A percentile compares a stretch with the other conserved stretches of the same genome.
Evolutionary conservation across 2,329 filamentous ascomycete species (phyloP).

Genomic region (Fusarium nematophilum): DNA sequence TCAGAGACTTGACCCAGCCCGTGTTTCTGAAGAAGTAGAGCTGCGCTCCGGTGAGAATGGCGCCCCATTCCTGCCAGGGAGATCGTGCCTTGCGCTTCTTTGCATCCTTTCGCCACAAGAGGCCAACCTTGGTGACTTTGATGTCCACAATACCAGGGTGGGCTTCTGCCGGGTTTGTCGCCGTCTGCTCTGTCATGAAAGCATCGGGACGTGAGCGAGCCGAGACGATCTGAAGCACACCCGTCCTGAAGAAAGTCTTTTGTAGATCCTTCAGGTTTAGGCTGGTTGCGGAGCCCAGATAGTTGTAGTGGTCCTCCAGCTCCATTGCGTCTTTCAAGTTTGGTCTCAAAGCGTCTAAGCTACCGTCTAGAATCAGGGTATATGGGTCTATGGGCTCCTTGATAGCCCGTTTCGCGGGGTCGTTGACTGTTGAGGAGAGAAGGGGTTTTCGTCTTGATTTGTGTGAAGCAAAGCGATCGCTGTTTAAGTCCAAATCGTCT

Average conservation of each 20-base stretch:
- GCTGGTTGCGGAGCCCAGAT: conserved; percentile 79
- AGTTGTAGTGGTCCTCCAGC: conserved; percentile 91
- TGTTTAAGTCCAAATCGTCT: conserved; percentile 85
- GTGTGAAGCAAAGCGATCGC: conserved; percentile 76
- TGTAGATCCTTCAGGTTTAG: conserved; percentile 86
- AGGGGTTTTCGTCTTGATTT: conserved; percentile 78
- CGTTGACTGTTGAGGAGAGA: conserved; percentile 69
- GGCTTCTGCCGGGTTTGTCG: conserved; percentile 85
- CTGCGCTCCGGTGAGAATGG: conserved; percentile 94
- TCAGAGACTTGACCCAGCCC: conserved; percentile 89
- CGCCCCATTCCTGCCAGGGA: conserved; percentile 99
- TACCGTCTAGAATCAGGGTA: conserved; percentile 90
- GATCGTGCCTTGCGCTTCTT: conserved; percentile 96
- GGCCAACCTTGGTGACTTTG: conserved; percentile 94
- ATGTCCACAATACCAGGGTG: conserved; percentile 96
- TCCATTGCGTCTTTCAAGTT: conserved; percentile 92
- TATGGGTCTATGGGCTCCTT: conserved; percentile 96
- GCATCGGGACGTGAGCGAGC: conserved; percentile 93
- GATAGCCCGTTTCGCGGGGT: conserved; percentile 67
- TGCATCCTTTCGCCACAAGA: conserved; percentile 92
- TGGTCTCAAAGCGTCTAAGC: conserved; percentile 83
- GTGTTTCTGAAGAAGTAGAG: conserved; percentile 97
- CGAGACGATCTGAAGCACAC: conserved; percentile 93
- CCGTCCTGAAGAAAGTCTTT: conserved; percentile 90
- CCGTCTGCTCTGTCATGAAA: conserved; percentile 89